phyloP scores from a whole-genome alignment of 345 rosid species.

The Citrus maxima region DNA sequence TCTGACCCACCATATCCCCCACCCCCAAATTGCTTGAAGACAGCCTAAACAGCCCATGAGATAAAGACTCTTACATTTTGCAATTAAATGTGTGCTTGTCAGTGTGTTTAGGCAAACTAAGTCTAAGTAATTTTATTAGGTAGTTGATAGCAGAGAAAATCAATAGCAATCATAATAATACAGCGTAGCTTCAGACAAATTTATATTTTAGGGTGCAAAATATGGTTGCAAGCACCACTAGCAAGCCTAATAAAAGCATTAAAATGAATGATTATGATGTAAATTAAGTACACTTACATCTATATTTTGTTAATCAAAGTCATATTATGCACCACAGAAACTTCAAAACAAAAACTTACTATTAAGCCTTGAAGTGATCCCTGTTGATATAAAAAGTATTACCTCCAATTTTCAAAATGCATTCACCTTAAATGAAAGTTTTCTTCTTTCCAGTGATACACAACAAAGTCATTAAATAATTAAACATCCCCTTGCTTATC shows the following conservation, averaged over 20 bases:
- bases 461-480: not conserved
- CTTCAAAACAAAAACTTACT: not conserved
- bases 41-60: conserved; percentile 57
- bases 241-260: not conserved
- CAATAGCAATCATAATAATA: conserved; percentile 1
- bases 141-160: not conserved
- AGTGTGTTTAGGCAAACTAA: not conserved
- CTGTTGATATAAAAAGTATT: not conserved
- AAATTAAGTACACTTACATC: not conserved
- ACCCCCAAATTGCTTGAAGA: conserved; percentile 84
- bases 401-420: not conserved
- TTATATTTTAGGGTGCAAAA: not conserved
- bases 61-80: not conserved
- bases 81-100: not conserved
- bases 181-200: not conserved
- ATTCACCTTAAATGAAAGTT: not conserved
- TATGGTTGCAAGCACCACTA: not conserved
- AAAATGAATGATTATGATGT: too few relatives aligned
- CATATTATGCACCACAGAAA: not conserved
- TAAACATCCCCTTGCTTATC: not conserved
- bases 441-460: not conserved
- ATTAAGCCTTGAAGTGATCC: not conserved
- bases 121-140: conserved; percentile 6
- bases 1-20: conserved; percentile 89
- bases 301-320: not conserved